Percentiles rank a stretch among this genome's conserved stretches.
Evolutionary conservation across 2,329 filamentous ascomycete species (phyloP).

Genomic region (Basipetospora sp.): DNA sequence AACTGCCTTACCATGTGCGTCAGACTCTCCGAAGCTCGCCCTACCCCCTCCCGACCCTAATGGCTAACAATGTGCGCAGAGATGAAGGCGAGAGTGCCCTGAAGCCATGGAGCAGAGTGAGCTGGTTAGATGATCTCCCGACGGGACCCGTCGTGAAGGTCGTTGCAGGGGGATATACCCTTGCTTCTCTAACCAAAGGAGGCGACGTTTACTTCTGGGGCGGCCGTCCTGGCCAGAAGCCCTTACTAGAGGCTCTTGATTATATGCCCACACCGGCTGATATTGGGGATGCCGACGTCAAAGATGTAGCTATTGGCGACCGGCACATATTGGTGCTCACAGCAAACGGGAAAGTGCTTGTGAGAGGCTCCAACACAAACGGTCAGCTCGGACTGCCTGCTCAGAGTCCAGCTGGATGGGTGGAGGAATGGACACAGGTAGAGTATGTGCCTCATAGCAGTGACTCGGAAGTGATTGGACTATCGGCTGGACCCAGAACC

Average conservation of each 20-base stretch:
- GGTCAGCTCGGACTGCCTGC: slow-evolving; percentile 41
- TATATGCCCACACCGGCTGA: slow-evolving; percentile 28
- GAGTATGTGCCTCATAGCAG: slow-evolving; percentile 13
- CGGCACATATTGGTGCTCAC: slow-evolving; percentile 44
- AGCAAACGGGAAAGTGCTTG: slow-evolving; percentile 33
- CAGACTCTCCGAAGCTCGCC: no score
- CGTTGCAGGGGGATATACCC: slow-evolving; percentile 39
- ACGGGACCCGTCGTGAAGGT: slow-evolving; percentile 37
- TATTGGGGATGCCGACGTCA: slow-evolving; percentile 32
- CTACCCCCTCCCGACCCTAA: background rate
- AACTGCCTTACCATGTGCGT: slow-evolving; percentile 27
- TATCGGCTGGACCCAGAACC: slow-evolving; percentile 33
- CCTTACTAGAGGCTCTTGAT: slow-evolving; percentile 5
- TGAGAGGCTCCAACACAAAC: slow-evolving; percentile 40
- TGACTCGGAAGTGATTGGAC: slow-evolving; percentile 21
- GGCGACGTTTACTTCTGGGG: slow-evolving; percentile 51
- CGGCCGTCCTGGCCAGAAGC: slow-evolving; percentile 10
- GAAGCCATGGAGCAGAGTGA: slow-evolving; percentile 26
- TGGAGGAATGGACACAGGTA: slow-evolving; percentile 23
- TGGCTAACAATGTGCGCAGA: slow-evolving; percentile 14
- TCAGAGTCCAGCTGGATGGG: slow-evolving; percentile 5
- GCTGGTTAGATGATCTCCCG: slow-evolving; percentile 35
- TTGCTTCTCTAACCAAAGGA: slow-evolving; percentile 42
- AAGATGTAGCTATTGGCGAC: slow-evolving; percentile 43
- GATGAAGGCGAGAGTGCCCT: slow-evolving; percentile 24